Percentiles rank a stretch among this genome's conserved stretches.
Conservation (phyloP, 1,139 yeast genomes). For the Meyerozyma athensensis region DNA sequence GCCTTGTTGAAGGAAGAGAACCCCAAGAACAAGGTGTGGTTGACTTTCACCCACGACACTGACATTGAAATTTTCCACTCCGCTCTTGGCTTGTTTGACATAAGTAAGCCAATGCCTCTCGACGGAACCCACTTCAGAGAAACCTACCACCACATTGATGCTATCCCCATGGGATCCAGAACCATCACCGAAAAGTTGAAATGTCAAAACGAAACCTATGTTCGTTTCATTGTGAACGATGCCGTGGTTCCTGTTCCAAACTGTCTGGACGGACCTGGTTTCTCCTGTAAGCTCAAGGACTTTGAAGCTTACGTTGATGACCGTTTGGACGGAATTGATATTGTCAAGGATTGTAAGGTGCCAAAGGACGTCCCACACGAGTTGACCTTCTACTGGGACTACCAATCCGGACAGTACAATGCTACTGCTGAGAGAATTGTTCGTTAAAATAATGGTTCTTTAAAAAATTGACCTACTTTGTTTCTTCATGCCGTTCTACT, state of each 20-base stretch:
- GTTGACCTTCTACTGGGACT: conserved; percentile 35
- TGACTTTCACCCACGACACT: conserved; percentile 58
- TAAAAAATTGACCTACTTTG: too few species aligned
- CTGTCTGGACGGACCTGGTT: conserved; percentile 55
- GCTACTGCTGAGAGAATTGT: conserved; percentile 11
- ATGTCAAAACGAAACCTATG: conserved; percentile 36
- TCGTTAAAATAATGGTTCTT: too few species aligned
- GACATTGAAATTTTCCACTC: conserved; percentile 48
- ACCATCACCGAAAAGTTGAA: conserved; percentile 44
- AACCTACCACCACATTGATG: conserved; percentile 42
- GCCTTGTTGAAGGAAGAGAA: conserved; percentile 31
- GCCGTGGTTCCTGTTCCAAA: conserved; percentile 51
- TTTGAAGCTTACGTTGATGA: conserved; percentile 30
- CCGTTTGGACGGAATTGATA: conserved; percentile 27
- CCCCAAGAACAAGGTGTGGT: conserved; percentile 30
- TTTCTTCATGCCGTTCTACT: too few species aligned
- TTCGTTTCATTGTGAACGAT: conserved; percentile 50
- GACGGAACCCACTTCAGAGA: conserved; percentile 32
- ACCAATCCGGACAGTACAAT: conserved; percentile 22
- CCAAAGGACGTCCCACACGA: conserved; percentile 12
- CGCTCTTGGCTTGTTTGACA: conserved; percentile 47
- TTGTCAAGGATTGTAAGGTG: conserved; percentile 27
- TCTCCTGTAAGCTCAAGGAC: conserved; percentile 45
- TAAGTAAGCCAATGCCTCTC: conserved; percentile 25
- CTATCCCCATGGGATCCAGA: conserved; percentile 56